Evolutionary conservation across 352 stramenopile genomes (phyloP), one percentile per base, ranked within the genome.

Genomic region (Phytophthora agathidicida): DNA sequence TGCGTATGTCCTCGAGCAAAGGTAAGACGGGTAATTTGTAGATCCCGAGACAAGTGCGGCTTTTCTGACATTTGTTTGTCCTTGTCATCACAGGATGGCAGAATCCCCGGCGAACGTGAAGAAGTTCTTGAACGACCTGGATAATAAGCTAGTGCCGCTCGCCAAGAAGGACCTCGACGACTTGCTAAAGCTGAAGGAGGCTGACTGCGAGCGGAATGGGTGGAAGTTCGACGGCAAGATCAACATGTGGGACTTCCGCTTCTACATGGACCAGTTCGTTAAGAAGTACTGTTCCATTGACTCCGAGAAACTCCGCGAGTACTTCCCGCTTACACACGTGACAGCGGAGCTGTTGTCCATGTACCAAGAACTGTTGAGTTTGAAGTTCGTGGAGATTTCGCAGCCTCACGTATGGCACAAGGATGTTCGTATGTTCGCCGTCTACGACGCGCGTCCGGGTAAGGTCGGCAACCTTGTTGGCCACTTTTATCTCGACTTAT

Each of bases 161-260:
- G 86, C 83, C 7, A 90, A 89, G 62, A 86, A 86, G 49, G 82
- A 95, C 50, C 35, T 92, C 11, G 68, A 91, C 43, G 43, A 75
- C 48, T 71, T 95, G 27, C 53, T 89, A 42, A 84, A 85, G 73
- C 71, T 93, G 16, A 93, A 93, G 62, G 65, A 88, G 66, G 57
- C 67, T 5, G 78, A 91, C 52, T 85, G 73, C 48, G 68, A 86
- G 38, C 50, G 50, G 16, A 74, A 86, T 23, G 68, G 46, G 2
- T 74, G 71, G 70, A 75, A 85, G 46, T 91, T 90, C 51, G 86
- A 94, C 56, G 86, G 83, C 39, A 89, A 93, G 59, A 72, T 97
- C 65, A 92, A 96, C 71, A 93, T 94, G 66, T 96, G 86, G 84
- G 90, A 97, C 71, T 92, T 91, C 43, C 75, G 74, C 16, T 97